Evolutionary conservation across 164 flowering plant genomes (phyloP), one percentile per base, ranked within the genome.

Genomic region (Berberis vulgaris): DNA sequence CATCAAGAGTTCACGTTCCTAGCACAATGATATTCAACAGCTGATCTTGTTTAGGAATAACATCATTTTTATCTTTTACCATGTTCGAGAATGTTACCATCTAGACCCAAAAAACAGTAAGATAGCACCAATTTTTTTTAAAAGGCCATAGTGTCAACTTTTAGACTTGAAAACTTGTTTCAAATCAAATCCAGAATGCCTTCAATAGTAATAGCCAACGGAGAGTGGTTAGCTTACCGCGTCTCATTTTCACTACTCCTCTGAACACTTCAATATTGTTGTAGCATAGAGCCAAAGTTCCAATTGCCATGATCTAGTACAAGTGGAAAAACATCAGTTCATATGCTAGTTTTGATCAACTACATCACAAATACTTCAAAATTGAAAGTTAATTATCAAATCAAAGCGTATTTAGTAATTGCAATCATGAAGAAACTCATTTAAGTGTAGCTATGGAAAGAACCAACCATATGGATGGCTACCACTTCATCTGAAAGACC

Each of bases 221-320:
- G 13, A 3, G 13, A 52, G 13, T 3, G 13, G 10, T 57, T 57
- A 2, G 68, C 88, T 84, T 82, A 94, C 98, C 98, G 41, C 99
- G 91, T 72, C 99, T 83, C 93, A 94, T 83, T 76, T 91, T 94
- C 66, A 94, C 99, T 8, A 91, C 96, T 62, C 96, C 97, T 89
- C 60, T 57, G 45, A 57, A 57, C 12, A 57, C 45, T 5, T 41
- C 60, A 41, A 57, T 41, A 7, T 42, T 57, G 45, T 57, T 83
- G 81, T 91, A 94, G 83, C 99, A 94, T 67, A 87, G 71, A 65
- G 99, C 96, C 40, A 89, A 69, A 11, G 99, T 94, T 73, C 99
- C 99, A 69, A 91, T 89, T 57, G 97, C 96, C 99, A 91, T 91
- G 67, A 94, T 79, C 98, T 94, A 73, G 59, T 47, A 76, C 59